These are phyloP conservation scores for Phytopythium oedochilum DNA, from an alignment of 352 stramenopile species.

Conservation along the genomic window DNA sequence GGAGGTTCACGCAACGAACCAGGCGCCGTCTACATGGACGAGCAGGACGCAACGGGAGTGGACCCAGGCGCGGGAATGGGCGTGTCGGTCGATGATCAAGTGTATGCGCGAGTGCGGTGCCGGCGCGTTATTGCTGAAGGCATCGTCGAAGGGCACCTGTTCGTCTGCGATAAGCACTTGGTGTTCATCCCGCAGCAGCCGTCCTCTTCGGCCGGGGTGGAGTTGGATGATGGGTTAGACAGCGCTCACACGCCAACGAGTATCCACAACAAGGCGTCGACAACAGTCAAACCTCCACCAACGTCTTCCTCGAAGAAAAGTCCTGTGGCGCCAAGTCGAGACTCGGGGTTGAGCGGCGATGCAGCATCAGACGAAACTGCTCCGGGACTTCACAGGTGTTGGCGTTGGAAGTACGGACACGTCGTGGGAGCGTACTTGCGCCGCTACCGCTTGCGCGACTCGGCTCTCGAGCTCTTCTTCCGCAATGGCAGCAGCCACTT, in stretches of 20 bases:
- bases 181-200: constrained; percentile 52
- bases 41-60: constrained; percentile 44
- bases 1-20: constrained; percentile 2
- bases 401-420: constrained; percentile 79
- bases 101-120: constrained; percentile 56
- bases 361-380: constrained; percentile 41
- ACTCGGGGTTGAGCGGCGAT: background rate
- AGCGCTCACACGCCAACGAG: background rate
- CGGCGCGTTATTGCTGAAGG: constrained; percentile 74
- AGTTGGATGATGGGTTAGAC: constrained; percentile 16
- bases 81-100: constrained; percentile 49
- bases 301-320: background rate
- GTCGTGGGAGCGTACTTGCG: constrained; percentile 73
- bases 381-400: constrained; percentile 63
- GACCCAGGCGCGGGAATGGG: constrained; percentile 51
- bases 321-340: background rate
- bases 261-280: background rate
- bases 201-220: background rate
- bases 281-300: background rate
- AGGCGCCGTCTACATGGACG: constrained; percentile 3
- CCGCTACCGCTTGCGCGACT: constrained; percentile 78
- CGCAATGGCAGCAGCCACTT: constrained; percentile 78
- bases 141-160: constrained; percentile 60
- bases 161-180: constrained; percentile 54
- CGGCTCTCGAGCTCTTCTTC: constrained; percentile 79